Conservation (phyloP, 2,329 filamentous ascomycete species). For the Botrytis hyacinthi region DNA sequence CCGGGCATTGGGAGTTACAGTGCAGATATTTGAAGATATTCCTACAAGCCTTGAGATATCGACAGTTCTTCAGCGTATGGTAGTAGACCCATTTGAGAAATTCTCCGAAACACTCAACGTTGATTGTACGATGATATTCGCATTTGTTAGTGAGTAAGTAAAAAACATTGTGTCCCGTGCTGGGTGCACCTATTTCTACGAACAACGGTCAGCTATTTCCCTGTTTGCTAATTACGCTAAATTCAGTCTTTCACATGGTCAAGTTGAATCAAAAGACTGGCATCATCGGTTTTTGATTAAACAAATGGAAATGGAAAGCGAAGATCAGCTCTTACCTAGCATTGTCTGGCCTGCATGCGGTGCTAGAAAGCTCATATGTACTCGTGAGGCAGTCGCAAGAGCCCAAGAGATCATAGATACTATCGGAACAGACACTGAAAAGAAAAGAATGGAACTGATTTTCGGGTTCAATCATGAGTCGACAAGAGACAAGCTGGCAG, state of each 20-base stretch:
- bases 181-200: not conserved
- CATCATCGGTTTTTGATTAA: conserved; percentile 35
- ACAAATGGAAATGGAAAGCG: conserved; percentile 62
- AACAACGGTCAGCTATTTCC: not conserved
- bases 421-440: conserved; percentile 59
- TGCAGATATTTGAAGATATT: conserved; percentile 35
- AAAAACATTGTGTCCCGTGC: not conserved
- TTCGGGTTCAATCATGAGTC: conserved; percentile 41
- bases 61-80: conserved; percentile 37
- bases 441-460: conserved; percentile 53
- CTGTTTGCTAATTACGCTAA: conserved; percentile 9
- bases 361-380: conserved; percentile 56
- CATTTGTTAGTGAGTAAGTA: conserved; percentile 58
- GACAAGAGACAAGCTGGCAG: conserved; percentile 32
- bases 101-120: conserved; percentile 51
- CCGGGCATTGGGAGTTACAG: conserved; percentile 45
- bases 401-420: conserved; percentile 63
- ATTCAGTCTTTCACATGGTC: conserved; percentile 43
- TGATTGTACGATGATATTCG: conserved; percentile 65
- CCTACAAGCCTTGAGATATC: conserved; percentile 25
- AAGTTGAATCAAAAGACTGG: conserved; percentile 37
- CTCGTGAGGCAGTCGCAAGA: conserved; percentile 57
- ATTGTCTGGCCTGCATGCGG: conserved; percentile 61
- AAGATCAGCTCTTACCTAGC: conserved; percentile 56
- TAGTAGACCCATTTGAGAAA: conserved; percentile 41